Conservation (phyloP, 1,284 basidiomycete species). For the Grifola frondosa region DNA sequence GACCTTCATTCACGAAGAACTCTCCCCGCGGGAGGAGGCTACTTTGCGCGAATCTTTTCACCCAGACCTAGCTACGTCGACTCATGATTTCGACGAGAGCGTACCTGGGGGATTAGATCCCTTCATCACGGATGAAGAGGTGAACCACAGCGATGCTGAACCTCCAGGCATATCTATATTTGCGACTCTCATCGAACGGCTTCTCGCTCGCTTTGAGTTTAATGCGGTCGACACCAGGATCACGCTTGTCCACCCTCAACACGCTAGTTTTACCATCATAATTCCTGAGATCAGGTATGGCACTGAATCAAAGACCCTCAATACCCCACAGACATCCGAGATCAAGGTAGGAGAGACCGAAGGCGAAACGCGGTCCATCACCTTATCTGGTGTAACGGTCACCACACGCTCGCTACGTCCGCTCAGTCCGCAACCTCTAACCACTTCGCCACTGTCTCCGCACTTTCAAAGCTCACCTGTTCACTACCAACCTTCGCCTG, state of each 20-base stretch:
- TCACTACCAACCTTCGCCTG: too few relatives aligned
- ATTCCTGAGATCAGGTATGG: slow-evolving; percentile 60
- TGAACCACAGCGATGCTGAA: slow-evolving; percentile 46
- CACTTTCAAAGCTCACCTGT: not conserved
- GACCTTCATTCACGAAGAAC: slow-evolving; percentile 81
- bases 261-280: slow-evolving; percentile 59
- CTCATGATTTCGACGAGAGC: slow-evolving; percentile 36
- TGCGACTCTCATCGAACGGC: slow-evolving; percentile 78
- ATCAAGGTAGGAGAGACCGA: not conserved
- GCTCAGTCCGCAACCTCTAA: slow-evolving; percentile 17
- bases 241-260: slow-evolving; percentile 61
- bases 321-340: not conserved
- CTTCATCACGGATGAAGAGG: slow-evolving; percentile 43
- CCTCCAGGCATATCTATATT: slow-evolving; percentile 80
- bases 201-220: slow-evolving; percentile 82
- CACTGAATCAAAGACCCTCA: slow-evolving; percentile 35
- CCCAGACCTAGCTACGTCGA: slow-evolving; percentile 36
- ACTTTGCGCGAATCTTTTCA: slow-evolving; percentile 71
- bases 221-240: slow-evolving; percentile 69
- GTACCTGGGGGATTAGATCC: slow-evolving; percentile 70
- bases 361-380: slow-evolving; percentile 46
- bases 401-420: slow-evolving; percentile 43
- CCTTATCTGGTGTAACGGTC: slow-evolving; percentile 50
- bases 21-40: slow-evolving; percentile 70
- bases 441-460: not conserved